Base-by-base conservation (phyloP, 2,329 filamentous ascomycete species). In the Stemphylium vesicarium region DNA sequence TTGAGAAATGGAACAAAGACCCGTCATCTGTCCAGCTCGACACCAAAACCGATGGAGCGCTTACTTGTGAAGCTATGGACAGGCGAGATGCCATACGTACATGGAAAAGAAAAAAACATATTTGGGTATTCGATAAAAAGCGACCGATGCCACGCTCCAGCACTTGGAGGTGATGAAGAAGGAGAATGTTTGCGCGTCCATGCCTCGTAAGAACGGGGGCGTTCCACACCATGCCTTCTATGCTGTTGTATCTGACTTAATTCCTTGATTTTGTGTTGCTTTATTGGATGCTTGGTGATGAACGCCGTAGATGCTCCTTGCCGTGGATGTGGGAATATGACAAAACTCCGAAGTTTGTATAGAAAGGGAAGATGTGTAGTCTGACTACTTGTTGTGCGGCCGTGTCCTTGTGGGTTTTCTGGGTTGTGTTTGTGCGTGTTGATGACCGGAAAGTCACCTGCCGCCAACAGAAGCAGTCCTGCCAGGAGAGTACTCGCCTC, bases 291-390 rank as follows among this genome's bases (percentile, higher is more conserved):
- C 56, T 65, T 66, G 63, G 66, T 65, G 29, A 20, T 45, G 16
- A 71, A 73, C 68, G 69, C 71, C 72, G 60, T 64, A 63, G 48
- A 73, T 74, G 70, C 70, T 65, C 53, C 64, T 44, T 51, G 44
- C 60, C 53, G 51, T 40, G 40, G 32, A 31, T 26, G 15, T 12
- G 16, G 15, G 40, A 53, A 53, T 12, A 43, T 38, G 54, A 41
- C 42, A 49, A 48, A 59, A 63, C 53, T 61, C 59, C 59, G 33
- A 44, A 49, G 53, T 48, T 32, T 44, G 38, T 39, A 35, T 31
- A 29, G 37, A 55, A 43, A 44, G 33, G 33, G 36, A 50, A 20
- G 20, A 24, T 35, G 24, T 31, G 29, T 38, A 40, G 39, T 29
- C 24, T 31, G 26, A 38, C 29, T 42, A 31, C 6, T 31, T 48